These are phyloP conservation scores for Suillus brevipes DNA, from an alignment of 768 basidiomycete species.

Conservation along the genomic window DNA sequence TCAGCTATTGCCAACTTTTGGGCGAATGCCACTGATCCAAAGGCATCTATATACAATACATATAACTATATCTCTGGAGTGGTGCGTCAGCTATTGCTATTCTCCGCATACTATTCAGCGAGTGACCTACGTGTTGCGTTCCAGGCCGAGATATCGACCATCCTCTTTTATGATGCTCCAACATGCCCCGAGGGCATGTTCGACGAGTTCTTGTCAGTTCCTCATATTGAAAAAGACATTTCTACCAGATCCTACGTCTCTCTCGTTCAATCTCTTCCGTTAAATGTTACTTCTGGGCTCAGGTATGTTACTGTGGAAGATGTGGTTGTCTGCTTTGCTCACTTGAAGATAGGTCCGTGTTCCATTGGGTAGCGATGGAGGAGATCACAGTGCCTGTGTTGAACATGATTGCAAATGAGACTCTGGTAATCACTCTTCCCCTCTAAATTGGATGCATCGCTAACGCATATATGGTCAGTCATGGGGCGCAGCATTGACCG, in stretches of 20 bases:
- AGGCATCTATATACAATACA: conserved; percentile 35
- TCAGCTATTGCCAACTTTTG: conserved; percentile 2
- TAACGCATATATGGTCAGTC: neutral
- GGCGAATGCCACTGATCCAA: neutral
- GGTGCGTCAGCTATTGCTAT: conserved; percentile 17
- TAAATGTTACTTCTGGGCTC: neutral
- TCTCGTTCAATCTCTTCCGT: neutral
- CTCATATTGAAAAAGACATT: neutral
- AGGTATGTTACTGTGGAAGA: neutral
- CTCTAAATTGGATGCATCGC: neutral
- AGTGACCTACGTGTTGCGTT: conserved; percentile 23
- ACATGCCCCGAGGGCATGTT: conserved; percentile 26
- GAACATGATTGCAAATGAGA: neutral
- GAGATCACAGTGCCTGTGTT: neutral
- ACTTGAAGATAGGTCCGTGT: neutral
- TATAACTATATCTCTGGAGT: conserved; percentile 38
- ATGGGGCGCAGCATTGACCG: neutral
- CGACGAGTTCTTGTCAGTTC: conserved; percentile 37
- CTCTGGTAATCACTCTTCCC: neutral
- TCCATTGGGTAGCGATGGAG: neutral
- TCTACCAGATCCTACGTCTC: neutral
- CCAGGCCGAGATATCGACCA: conserved; percentile 21
- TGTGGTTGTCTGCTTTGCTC: neutral
- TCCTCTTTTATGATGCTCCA: conserved; percentile 61
- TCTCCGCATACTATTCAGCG: conserved; percentile 5